Evolutionary conservation across 2,329 filamentous ascomycete species (phyloP), one percentile per base, ranked within the genome.

Genomic region (Ceratocystis ficicola): DNA sequence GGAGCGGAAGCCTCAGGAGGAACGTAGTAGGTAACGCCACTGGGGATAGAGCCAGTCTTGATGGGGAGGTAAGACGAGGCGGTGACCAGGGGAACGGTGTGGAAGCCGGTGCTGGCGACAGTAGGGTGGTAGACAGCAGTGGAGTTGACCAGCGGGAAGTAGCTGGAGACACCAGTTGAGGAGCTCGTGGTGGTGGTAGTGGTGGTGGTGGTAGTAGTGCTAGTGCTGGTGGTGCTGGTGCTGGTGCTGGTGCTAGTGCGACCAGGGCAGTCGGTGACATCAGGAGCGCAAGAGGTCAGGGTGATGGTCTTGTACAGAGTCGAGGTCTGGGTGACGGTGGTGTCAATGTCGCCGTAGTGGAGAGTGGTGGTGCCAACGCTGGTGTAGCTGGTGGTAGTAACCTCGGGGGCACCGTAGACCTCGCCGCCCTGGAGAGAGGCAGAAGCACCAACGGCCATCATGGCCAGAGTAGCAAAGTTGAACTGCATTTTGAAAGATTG

Each of bases 271-370:
- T 69, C 63, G 59, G 68, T 66, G 32, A 68, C 66, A 25, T 69
- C 68, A 41, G 67, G 30, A 30, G 57, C 65, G 65, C 68, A 69
- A 36, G 67, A 68, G 20, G 68, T 69, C 22, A 69, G 65, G 25
- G 68, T 69, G 60, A 69, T 46, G 25, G 68, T 69, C 64, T 67
- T 68, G 63, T 63, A 68, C 57, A 66, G 55, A 62, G 68, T 69
- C 22, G 65, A 67, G 52, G 68, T 68, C 50, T 65, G 65, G 44
- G 68, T 68, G 25, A 64, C 66, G 57, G 66, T 69, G 41, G 32
- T 57, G 52, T 65, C 66, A 46, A 44, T 30, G 22, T 60, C 57
- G 36, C 25, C 66, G 48, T 63, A 66, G 48, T 44, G 46, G 32
- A 48, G 46, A 41, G 60, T 52, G 48, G 48, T 61, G 60, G 15